Evolutionary conservation across 164 flowering plant genomes (phyloP), one percentile per base, ranked within the genome.

Genomic region (Dillenia turbinata): DNA sequence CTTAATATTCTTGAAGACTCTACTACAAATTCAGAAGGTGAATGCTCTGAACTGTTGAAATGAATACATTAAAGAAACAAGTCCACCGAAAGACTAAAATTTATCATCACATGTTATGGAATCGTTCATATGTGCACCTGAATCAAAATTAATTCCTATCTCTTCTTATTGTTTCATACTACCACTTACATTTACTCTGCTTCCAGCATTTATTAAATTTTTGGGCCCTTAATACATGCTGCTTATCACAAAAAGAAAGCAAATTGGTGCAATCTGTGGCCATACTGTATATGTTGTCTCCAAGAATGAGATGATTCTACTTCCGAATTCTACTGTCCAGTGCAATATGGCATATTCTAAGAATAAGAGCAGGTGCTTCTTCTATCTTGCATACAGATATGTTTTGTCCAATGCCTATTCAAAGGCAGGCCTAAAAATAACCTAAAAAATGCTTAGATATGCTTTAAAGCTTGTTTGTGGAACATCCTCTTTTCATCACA

Each of bases 171-270:
- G 1, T 12, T 48, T 51, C 9, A 1, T 54, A 16, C n/a, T n/a
- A n/a, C n/a, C n/a, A n/a, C n/a, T n/a, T n/a, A n/a, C n/a, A n/a
- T n/a, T n/a, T n/a, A n/a, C 57, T 66, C 54, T 57, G 47, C 47
- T 66, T 68, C 14, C 66, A 95, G 99, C 97, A 12, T 89, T 95
- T 61, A 61, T 95, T 55, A 92, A 84, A 69, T 87, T 95, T 77
- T 72, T 95, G 88, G 99, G 93, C 66, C 99, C 99, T 44, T 82
- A 92, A 62, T 90, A 95, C 81, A 87, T 95, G 96, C 76, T 95
- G 60, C 78, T 95, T 62, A 85, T 95, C 69, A 95, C 97, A 15
- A 77, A 90, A 79, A 85, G 99, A 75, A 84, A 84, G 85, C 79
- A 87, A 73, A 78, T 95, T 54, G 99, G 97, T 59, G 73, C 70